Evolutionary conservation across 2,329 filamentous ascomycete species (phyloP).

Genomic region (Monilinia fructicola): DNA sequence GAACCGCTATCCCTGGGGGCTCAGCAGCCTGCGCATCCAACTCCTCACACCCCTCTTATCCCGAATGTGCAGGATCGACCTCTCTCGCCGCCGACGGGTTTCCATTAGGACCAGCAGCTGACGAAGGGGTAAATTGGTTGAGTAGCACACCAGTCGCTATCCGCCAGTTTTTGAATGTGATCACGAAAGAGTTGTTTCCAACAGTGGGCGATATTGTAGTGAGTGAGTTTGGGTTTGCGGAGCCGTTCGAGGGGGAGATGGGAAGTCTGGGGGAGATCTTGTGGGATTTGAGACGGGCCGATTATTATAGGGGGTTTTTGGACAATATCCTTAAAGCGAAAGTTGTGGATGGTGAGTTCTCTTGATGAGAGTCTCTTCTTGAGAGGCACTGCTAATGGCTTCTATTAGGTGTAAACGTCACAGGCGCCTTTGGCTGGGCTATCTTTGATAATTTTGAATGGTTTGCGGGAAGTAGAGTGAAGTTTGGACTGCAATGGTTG

Average conservation of each 20-base stretch:
- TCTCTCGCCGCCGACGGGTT: slow-evolving; percentile 45
- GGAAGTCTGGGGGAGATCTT: slow-evolving; percentile 50
- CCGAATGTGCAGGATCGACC: slow-evolving; percentile 39
- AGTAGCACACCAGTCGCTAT: slow-evolving; percentile 44
- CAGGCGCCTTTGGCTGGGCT: slow-evolving; percentile 84
- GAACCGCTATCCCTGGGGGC: slow-evolving; percentile 41
- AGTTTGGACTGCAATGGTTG: slow-evolving; percentile 36
- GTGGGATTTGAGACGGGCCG: slow-evolving; percentile 74
- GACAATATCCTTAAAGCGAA: slow-evolving; percentile 64
- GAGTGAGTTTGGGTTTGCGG: slow-evolving; percentile 38
- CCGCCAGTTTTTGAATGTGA: slow-evolving; percentile 45
- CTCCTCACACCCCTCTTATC: slow-evolving; percentile 24
- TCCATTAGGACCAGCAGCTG: slow-evolving; percentile 46
- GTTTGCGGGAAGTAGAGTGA: slow-evolving; percentile 44
- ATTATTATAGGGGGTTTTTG: slow-evolving; percentile 77
- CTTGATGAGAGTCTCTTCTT: not conserved
- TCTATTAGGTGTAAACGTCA: slow-evolving; percentile 64
- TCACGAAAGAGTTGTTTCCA: slow-evolving; percentile 45
- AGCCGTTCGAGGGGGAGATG: slow-evolving; percentile 36
- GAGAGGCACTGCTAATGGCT: not conserved
- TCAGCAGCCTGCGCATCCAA: slow-evolving; percentile 44
- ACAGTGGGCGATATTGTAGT: slow-evolving; percentile 39
- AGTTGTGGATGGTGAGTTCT: slow-evolving; percentile 57
- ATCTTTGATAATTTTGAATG: slow-evolving; percentile 61
- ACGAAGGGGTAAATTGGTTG: slow-evolving; percentile 46